A percentile compares a stretch with the other conserved stretches of the same genome.
phyloP scores from a whole-genome alignment of 2,329 filamentous ascomycete genomes.

The Fragosphaeria purpurea region DNA sequence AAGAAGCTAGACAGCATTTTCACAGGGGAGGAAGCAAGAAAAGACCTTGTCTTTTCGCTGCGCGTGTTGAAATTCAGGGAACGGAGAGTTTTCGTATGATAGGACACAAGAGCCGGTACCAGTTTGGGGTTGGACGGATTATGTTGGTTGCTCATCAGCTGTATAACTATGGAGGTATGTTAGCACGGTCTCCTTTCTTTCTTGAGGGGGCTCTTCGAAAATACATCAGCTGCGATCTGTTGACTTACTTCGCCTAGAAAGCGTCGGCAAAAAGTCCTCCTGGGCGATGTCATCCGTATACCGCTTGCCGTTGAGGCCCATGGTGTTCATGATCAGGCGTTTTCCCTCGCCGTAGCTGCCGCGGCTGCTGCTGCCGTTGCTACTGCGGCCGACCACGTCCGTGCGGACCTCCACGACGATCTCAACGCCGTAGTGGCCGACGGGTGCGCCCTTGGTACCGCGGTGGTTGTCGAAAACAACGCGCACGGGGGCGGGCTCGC shows the following conservation, averaged over 20 bases:
- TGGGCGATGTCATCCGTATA: slow-evolving; percentile 63
- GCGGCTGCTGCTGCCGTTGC: slow-evolving; percentile 25
- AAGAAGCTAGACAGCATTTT: slow-evolving; percentile 83
- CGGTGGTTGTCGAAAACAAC: slow-evolving; percentile 63
- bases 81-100: slow-evolving; percentile 67
- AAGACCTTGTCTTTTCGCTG: slow-evolving; percentile 55
- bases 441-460: slow-evolving; percentile 54
- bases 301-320: slow-evolving; percentile 59
- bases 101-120: slow-evolving; percentile 60
- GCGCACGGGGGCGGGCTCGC: slow-evolving; percentile 58
- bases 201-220: too few relatives aligned
- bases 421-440: slow-evolving; percentile 61
- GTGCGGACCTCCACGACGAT: slow-evolving; percentile 54
- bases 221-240: too few relatives aligned
- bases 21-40: slow-evolving; percentile 74
- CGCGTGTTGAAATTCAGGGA: slow-evolving; percentile 55
- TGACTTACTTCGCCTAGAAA: slow-evolving; percentile 60
- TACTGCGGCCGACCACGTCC: slow-evolving; percentile 35
- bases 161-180: slow-evolving; percentile 44
- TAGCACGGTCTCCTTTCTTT: neutral
- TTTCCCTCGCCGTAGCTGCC: slow-evolving; percentile 28
- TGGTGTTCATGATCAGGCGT: slow-evolving; percentile 39
- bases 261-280: slow-evolving; percentile 63
- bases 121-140: slow-evolving; percentile 54
- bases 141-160: slow-evolving; percentile 61